Evolutionary conservation across 768 basidiomycete species (phyloP), one percentile per base, ranked within the genome.

Genomic region (Hirschioporus abietinus): DNA sequence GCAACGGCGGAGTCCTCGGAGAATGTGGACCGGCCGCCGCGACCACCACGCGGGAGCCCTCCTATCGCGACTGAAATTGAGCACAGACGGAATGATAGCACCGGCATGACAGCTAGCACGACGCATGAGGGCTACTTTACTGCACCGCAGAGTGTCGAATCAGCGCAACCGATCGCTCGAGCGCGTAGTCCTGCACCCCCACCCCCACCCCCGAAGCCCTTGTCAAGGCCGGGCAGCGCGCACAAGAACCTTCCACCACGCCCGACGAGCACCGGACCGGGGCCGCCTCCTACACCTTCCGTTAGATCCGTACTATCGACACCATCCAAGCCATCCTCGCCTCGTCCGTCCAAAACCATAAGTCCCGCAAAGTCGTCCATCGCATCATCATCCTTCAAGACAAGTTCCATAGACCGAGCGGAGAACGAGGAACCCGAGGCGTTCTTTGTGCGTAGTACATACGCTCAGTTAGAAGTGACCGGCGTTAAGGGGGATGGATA

Each of bases 401-500:
- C 84, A 67, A 76, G 79, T 15, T 92, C 91, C 6, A 80, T 90
- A 20, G 84, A 84, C 0, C 90, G 88, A 1, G 89, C 89, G 6
- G 88, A 88, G 70, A 90, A 89, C 27, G 93, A 95, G 75, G 93
- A 95, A 71, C 73, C 86, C 66, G 93, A 95, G 74, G 84, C 89
- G 7, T 91, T 91, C 71, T 89, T 92, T 75, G 90, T 96, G 7
- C 85, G 93, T 57, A 89, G 83, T 67, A 93, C 92, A 0, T 96
- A 98, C 74, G 96, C 95, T 0, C 86, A 92, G 69, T 83, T 99
- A n/a, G 94, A 98, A 63, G 79, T 84, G 10, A 84, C 84, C 58
- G 96, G 96, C n/a, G 96, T 98, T 42, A 91, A 87, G 73, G 95
- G 96, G 1, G 96, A 99, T 74, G 96, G 96, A 0, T 93, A 88